Evolutionary conservation across 2,329 filamentous ascomycete genomes (phyloP).

Genomic region (Ophiobolus disseminans): DNA sequence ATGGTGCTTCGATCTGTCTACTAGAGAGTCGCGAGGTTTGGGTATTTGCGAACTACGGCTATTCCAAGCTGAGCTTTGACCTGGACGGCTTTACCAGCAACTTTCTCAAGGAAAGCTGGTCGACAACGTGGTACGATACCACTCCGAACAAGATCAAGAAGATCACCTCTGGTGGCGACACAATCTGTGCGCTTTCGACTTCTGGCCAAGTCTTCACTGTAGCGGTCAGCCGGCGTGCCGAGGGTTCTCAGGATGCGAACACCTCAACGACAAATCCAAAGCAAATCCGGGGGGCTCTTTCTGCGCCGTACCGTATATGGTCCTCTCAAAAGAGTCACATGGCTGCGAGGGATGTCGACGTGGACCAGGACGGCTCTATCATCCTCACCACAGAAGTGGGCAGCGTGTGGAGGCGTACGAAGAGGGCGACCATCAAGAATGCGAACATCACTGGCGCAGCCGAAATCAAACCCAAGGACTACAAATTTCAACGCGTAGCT

Average conservation of each 20-base stretch:
- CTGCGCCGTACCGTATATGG: conserved; percentile 83
- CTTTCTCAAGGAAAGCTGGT: conserved; percentile 70
- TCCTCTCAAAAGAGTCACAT: conserved; percentile 81
- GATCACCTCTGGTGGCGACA: conserved; percentile 85
- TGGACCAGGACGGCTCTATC: conserved; percentile 92
- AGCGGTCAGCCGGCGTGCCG: conserved; percentile 72
- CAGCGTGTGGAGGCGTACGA: conserved; percentile 89
- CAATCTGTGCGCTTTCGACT: conserved; percentile 84
- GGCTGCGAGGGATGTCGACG: conserved; percentile 84
- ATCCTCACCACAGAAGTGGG: conserved; percentile 93
- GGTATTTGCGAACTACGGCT: conserved; percentile 95
- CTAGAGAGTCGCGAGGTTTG: conserved; percentile 88
- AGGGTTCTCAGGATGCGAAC: conserved; percentile 62
- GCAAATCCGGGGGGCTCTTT: conserved; percentile 85
- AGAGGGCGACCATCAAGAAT: conserved; percentile 80
- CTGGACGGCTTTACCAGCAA: conserved; percentile 75
- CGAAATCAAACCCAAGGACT: conserved; percentile 78
- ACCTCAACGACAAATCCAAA: conserved; percentile 90
- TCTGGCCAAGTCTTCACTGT: conserved; percentile 90
- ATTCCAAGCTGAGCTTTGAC: conserved; percentile 87
- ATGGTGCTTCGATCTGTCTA: conserved; percentile 84
- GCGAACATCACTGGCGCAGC: conserved; percentile 57
- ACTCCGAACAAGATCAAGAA: conserved; percentile 73
- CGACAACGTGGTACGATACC: conserved; percentile 70
- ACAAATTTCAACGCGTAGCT: conserved; percentile 92